These are phyloP conservation scores for Plantago major DNA, from an alignment of 257 asterid species.

Conservation along the genomic window DNA sequence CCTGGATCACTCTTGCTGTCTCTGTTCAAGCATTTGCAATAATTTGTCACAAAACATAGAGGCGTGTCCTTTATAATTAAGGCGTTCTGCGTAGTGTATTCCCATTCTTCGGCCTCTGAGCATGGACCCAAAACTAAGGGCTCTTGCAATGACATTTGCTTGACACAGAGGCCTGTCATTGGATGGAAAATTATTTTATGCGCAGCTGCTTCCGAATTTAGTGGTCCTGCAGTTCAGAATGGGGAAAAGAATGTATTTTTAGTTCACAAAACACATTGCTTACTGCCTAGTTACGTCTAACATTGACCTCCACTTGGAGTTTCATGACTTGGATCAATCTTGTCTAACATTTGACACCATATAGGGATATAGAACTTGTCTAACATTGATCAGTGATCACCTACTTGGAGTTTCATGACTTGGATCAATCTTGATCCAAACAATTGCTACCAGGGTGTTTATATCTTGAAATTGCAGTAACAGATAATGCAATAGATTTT, in stretches of 20 bases:
- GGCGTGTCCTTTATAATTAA: constrained; percentile 55
- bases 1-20: constrained; percentile 69
- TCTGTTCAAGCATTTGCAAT: constrained; percentile 63
- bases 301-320: too few relatives aligned
- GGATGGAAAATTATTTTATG: constrained; percentile 81
- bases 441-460: too few relatives aligned
- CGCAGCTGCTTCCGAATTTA: constrained; percentile 32
- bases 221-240: constrained; percentile 64
- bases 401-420: too few relatives aligned
- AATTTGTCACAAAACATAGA: constrained; percentile 66
- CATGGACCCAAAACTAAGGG: constrained; percentile 74
- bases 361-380: too few relatives aligned
- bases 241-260: neutral
- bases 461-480: too few relatives aligned
- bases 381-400: too few relatives aligned
- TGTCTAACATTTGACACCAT: too few relatives aligned
- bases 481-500: too few relatives aligned
- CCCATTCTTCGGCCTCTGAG: constrained; percentile 75
- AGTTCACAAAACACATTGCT: too few relatives aligned
- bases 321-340: too few relatives aligned
- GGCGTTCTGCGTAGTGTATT: constrained; percentile 43
- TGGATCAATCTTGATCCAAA: too few relatives aligned
- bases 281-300: too few relatives aligned
- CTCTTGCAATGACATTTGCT: constrained; percentile 30
- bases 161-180: constrained; percentile 66